These are phyloP conservation scores for Mortierella alpina DNA, from an alignment of 192 early-diverging fungal species.

Conservation along the genomic window DNA sequence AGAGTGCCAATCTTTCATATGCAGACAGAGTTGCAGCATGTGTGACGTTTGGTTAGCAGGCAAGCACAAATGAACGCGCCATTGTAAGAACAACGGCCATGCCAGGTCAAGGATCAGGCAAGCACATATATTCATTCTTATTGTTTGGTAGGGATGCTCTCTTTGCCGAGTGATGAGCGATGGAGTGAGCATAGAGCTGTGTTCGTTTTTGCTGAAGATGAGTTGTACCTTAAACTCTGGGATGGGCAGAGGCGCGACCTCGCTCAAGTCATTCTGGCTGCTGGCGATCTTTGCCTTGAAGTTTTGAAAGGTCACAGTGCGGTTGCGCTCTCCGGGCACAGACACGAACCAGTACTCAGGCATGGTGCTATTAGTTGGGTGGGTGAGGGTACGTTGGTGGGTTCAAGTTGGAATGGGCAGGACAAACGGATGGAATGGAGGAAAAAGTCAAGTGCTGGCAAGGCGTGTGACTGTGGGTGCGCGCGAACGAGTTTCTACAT, in stretches of 20 bases:
- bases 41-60: no score
- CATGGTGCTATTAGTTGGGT: constrained; percentile 12
- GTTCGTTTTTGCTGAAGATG: background rate
- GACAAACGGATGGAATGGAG: constrained; percentile 6
- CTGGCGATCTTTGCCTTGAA: constrained; percentile 79
- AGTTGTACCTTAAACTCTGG: constrained; percentile 90
- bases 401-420: background rate
- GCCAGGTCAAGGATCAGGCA: background rate
- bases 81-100: background rate
- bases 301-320: constrained; percentile 69
- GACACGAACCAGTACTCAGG: constrained; percentile 55
- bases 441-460: background rate
- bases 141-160: no score
- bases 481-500: no score
- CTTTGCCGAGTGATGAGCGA: no score
- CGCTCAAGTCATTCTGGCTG: constrained; percentile 73
- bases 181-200: background rate
- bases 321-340: constrained; percentile 90
- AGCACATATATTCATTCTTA: background rate
- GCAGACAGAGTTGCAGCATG: no score
- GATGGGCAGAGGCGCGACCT: constrained; percentile 84
- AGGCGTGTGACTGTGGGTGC: constrained; percentile 1
- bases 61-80: no score
- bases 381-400: constrained; percentile 9
- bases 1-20: constrained; percentile 89